Evolutionary conservation across 1,284 basidiomycete genomes (phyloP).

Genomic region (Marasmius oreades): DNA sequence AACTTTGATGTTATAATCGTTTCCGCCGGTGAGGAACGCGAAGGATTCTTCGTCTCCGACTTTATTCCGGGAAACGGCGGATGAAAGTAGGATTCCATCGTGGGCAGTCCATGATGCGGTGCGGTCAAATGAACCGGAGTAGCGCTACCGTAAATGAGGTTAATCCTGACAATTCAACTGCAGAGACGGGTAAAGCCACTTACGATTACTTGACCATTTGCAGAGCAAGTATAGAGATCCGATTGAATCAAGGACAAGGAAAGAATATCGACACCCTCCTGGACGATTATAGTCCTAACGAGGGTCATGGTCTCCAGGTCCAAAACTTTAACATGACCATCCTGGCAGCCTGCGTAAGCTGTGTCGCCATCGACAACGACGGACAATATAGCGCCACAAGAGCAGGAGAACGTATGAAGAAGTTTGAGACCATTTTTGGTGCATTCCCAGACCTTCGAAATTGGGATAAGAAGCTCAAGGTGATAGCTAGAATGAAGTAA

Average conservation of each 20-base stretch:
- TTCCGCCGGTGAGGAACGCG: constrained; percentile 77
- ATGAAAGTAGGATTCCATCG: constrained; percentile 78
- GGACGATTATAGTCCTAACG: constrained; percentile 82
- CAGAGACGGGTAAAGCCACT: constrained; percentile 9
- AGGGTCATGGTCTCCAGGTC: constrained; percentile 88
- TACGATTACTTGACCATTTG: constrained; percentile 79
- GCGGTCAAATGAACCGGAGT: constrained; percentile 81
- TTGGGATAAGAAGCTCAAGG: not conserved
- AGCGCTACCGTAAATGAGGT: constrained; percentile 45
- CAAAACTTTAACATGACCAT: constrained; percentile 88
- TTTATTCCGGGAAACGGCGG: constrained; percentile 47
- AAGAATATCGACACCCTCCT: constrained; percentile 80
- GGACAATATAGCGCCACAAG: constrained; percentile 74
- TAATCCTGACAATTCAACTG: not conserved
- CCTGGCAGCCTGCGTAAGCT: constrained; percentile 91
- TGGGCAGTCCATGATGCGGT: constrained; percentile 81
- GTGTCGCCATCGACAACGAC: constrained; percentile 76
- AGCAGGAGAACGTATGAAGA: constrained; percentile 61
- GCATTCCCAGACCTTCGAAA: constrained; percentile 71
- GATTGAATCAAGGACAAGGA: constrained; percentile 72
- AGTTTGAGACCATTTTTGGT: constrained; percentile 40
- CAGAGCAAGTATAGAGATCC: constrained; percentile 81
- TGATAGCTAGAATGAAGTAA: constrained; percentile 4
- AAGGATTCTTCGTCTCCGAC: constrained; percentile 25
- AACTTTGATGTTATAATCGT: constrained; percentile 78